Conservation (phyloP, 495 filamentous ascomycete genomes). For the Rostrohypoxylon terebratum region DNA sequence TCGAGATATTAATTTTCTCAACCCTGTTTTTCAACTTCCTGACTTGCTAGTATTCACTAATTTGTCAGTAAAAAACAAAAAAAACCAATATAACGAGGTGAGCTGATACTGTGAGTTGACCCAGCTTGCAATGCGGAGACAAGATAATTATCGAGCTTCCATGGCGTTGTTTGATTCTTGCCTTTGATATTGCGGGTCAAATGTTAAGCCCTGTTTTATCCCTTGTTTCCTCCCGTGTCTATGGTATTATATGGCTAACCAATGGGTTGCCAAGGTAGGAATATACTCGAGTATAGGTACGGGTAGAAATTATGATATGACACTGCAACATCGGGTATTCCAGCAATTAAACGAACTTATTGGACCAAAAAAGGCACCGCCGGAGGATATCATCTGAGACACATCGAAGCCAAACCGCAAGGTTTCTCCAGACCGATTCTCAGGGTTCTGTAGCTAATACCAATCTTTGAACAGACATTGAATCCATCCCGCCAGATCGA, state of each 20-base stretch:
- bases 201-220: slow-evolving; percentile 22
- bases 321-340: slow-evolving; percentile 8
- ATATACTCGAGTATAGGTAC: background rate
- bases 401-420: slow-evolving; percentile 22
- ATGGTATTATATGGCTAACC: background rate
- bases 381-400: slow-evolving; percentile 30
- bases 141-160: background rate
- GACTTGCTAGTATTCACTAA: background rate
- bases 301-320: slow-evolving; percentile 8
- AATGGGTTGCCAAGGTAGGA: slow-evolving; percentile 6
- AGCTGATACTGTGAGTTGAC: background rate
- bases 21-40: slow-evolving; percentile 29
- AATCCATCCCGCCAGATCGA: background rate
- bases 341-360: slow-evolving; percentile 14
- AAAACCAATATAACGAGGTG: slow-evolving; percentile 2
- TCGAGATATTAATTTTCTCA: background rate
- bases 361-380: background rate
- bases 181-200: slow-evolving; percentile 2
- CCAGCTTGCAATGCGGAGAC: background rate
- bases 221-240: slow-evolving; percentile 34
- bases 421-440: slow-evolving; percentile 41
- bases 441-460: slow-evolving; percentile 39
- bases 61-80: slow-evolving; percentile 17
- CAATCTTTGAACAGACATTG: background rate
- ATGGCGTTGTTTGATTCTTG: background rate